Evolutionary conservation across 495 filamentous ascomycete species (phyloP).

Genomic region (Podospora bellae-mahoneyi): DNA sequence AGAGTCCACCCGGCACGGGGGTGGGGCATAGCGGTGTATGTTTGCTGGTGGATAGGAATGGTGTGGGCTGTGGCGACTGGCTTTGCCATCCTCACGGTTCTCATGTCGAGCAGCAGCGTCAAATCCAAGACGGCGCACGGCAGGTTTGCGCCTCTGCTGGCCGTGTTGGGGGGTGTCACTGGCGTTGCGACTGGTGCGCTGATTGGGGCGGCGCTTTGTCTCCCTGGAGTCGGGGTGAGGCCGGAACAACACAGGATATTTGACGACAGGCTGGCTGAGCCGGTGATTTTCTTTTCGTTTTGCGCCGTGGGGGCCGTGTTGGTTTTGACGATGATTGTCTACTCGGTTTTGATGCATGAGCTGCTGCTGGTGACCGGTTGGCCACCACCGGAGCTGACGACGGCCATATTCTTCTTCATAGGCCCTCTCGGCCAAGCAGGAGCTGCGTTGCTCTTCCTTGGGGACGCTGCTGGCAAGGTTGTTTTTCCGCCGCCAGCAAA

Average conservation of each 20-base stretch:
- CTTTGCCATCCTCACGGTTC: constrained; percentile 10
- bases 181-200: constrained; percentile 12
- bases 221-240: background rate
- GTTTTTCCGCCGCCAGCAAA: background rate
- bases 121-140: constrained; percentile 10
- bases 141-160: constrained; percentile 11
- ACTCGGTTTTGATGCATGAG: constrained; percentile 18
- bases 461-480: constrained; percentile 5
- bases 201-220: constrained; percentile 6
- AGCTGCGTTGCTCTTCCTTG: constrained; percentile 17
- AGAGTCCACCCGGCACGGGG: background rate
- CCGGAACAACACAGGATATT: background rate
- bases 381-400: constrained; percentile 14
- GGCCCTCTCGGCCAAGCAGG: constrained; percentile 18
- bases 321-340: constrained; percentile 11
- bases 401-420: constrained; percentile 14
- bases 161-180: constrained; percentile 5
- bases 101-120: background rate
- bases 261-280: constrained; percentile 2
- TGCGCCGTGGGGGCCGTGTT: constrained; percentile 10
- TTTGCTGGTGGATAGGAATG: constrained; percentile 18
- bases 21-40: constrained; percentile 10
- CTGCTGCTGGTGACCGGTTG: constrained; percentile 18
- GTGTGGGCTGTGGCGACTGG: constrained; percentile 8
- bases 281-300: constrained; percentile 15